Conservation (phyloP, 1,139 yeast species). For the Yamadazyma aaseri region DNA sequence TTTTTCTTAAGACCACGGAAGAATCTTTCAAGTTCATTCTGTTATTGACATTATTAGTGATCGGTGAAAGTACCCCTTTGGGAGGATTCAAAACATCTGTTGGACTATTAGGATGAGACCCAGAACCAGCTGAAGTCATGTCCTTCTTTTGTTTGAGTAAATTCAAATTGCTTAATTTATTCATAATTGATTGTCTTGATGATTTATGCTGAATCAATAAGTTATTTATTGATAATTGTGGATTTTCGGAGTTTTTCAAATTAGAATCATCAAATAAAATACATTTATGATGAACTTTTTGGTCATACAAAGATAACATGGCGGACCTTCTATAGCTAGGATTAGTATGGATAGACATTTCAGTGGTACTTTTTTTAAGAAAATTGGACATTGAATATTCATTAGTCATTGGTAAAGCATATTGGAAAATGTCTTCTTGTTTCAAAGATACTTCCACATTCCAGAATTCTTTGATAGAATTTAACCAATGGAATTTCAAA, state of each 20-base stretch:
- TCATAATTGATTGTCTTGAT: conserved; percentile 35
- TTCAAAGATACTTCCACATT: conserved; percentile 24
- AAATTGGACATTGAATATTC: conserved; percentile 22
- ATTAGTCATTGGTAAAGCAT: conserved; percentile 27
- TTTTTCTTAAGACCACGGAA: conserved; percentile 38
- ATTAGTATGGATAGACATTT: conserved; percentile 44
- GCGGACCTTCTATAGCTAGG: conserved; percentile 57
- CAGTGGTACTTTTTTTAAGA: conserved; percentile 34
- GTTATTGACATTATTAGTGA: conserved; percentile 21
- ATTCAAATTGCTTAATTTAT: conserved; percentile 28
- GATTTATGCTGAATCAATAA: conserved; percentile 42
- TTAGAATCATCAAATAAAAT: conserved; percentile 33
- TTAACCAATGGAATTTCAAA: conserved; percentile 43
- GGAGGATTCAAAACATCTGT: conserved; percentile 4
- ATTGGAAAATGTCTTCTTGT: conserved; percentile 20
- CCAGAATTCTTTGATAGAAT: conserved; percentile 36
- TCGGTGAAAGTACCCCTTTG: conserved; percentile 12
- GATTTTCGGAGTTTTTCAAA: conserved; percentile 29
- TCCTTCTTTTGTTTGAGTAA: conserved; percentile 5
- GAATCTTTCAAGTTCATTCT: conserved; percentile 44
- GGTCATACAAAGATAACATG: conserved; percentile 52
- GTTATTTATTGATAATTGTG: conserved; percentile 41
- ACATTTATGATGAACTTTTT: conserved; percentile 35
- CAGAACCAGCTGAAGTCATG: conserved; percentile 16
- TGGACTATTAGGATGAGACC: conserved; percentile 3